phyloP scores from a whole-genome alignment of 257 asterid species.

The Cordia subcordata region DNA sequence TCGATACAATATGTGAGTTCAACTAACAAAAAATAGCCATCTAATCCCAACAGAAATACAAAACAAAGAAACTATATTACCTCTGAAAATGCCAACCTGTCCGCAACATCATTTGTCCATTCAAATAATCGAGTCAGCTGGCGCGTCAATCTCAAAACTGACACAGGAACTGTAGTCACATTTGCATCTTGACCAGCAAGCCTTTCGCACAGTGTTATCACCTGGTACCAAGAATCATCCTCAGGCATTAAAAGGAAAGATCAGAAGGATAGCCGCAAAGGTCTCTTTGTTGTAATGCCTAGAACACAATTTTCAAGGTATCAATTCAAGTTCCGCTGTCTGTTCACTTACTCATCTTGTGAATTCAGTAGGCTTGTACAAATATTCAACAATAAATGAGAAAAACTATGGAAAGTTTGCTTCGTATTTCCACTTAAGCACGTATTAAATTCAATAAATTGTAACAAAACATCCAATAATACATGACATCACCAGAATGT shows the following conservation, averaged over 20 bases:
- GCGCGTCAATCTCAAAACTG: slow-evolving; percentile 81
- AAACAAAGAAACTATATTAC: slow-evolving; percentile 24
- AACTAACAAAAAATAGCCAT: background rate
- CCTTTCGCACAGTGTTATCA: slow-evolving; percentile 94
- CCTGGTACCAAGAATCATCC: slow-evolving; percentile 40
- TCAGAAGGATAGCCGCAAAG: background rate
- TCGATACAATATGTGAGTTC: too few relatives aligned
- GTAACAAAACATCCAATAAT: too few relatives aligned
- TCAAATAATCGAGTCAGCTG: slow-evolving; percentile 89
- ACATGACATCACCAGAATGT: too few relatives aligned
- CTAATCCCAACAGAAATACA: background rate
- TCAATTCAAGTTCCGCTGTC: too few relatives aligned
- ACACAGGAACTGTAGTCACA: slow-evolving; percentile 98
- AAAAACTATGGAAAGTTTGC: too few relatives aligned
- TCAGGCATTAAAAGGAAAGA: background rate
- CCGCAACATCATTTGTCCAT: slow-evolving; percentile 98
- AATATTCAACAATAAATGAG: too few relatives aligned
- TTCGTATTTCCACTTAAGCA: too few relatives aligned
- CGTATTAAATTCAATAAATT: too few relatives aligned
- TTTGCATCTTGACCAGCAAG: slow-evolving; percentile 99
- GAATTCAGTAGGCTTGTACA: too few relatives aligned
- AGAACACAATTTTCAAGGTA: too few relatives aligned
- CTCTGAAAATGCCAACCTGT: slow-evolving; percentile 97
- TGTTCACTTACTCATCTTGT: too few relatives aligned
- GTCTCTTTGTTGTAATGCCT: too few relatives aligned